A percentile compares a stretch with the other conserved stretches of the same genome.
These are phyloP conservation scores for Saccharum officinarum DNA, from an alignment of 176 grass and related monocot genomes.

Conservation along the genomic window DNA sequence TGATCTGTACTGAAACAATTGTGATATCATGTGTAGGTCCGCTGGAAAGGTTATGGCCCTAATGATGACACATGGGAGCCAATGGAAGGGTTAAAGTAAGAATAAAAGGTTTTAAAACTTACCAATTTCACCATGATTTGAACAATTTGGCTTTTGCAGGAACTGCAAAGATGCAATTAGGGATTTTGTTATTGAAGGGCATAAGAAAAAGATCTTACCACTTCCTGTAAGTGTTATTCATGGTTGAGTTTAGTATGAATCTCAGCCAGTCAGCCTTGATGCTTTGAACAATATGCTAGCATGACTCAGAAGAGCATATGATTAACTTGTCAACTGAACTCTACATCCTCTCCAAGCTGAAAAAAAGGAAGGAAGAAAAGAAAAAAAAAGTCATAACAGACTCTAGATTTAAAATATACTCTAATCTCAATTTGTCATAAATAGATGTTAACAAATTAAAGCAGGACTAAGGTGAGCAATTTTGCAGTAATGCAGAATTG, in stretches of 20 bases:
- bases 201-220: slow-evolving; percentile 70
- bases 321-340: slow-evolving; percentile 17
- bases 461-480: slow-evolving; percentile 1
- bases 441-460: neutral
- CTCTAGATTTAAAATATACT: slow-evolving; percentile 14
- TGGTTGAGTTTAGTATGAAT: slow-evolving; percentile 8
- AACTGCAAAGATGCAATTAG: slow-evolving; percentile 78
- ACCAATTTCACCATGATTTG: neutral
- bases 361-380: neutral
- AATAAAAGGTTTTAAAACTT: slow-evolving; percentile 15
- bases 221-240: slow-evolving; percentile 72
- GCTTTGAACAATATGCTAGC: slow-evolving; percentile 2
- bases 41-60: slow-evolving; percentile 87
- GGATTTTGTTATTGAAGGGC: slow-evolving; percentile 77
- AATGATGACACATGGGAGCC: slow-evolving; percentile 96
- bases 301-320: neutral
- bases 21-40: slow-evolving; percentile 57
- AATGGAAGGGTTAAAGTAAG: slow-evolving; percentile 79
- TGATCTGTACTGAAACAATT: slow-evolving; percentile 29
- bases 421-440: slow-evolving; percentile 15
- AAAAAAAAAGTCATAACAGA: neutral
- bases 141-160: slow-evolving; percentile 55
- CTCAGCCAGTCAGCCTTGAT: neutral
- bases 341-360: neutral
- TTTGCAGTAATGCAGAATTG: slow-evolving; percentile 8